phyloP scores from a whole-genome alignment of 176 grass and related monocot species.

The Aegilops longissima region DNA sequence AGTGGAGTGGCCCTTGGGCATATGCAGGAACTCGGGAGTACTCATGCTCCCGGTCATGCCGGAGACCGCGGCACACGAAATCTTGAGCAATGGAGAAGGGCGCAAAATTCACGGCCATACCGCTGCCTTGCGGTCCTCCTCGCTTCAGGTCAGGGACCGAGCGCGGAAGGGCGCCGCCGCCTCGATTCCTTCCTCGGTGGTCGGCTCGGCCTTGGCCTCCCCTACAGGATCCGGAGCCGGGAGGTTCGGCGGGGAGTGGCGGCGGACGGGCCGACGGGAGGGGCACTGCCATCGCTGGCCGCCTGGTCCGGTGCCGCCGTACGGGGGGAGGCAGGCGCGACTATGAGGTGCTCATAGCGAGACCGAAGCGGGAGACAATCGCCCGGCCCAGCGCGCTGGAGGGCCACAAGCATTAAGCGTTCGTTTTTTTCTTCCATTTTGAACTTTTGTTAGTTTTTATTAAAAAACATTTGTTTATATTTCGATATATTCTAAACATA shows the following conservation, averaged over 20 bases:
- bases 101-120: not conserved
- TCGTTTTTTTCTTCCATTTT: too few relatives aligned
- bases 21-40: not conserved
- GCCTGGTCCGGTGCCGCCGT: too few relatives aligned
- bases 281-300: too few relatives aligned
- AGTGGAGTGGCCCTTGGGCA: not conserved
- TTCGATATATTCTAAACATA: too few relatives aligned
- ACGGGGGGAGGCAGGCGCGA: too few relatives aligned
- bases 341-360: too few relatives aligned
- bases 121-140: not conserved
- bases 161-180: not conserved
- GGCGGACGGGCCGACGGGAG: too few relatives aligned
- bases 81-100: not conserved
- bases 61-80: not conserved
- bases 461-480: too few relatives aligned
- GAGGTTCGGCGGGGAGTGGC: not conserved
- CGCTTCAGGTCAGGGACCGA: not conserved
- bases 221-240: not conserved
- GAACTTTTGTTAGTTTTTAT: too few relatives aligned
- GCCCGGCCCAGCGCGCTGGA: too few relatives aligned
- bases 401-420: too few relatives aligned
- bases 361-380: too few relatives aligned
- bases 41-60: not conserved
- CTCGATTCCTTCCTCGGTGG: not conserved
- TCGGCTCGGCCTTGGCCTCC: not conserved